Evolutionary conservation across 441 rosid genomes (phyloP), one percentile per base, ranked within the genome.

Genomic region (Manihot esculenta): DNA sequence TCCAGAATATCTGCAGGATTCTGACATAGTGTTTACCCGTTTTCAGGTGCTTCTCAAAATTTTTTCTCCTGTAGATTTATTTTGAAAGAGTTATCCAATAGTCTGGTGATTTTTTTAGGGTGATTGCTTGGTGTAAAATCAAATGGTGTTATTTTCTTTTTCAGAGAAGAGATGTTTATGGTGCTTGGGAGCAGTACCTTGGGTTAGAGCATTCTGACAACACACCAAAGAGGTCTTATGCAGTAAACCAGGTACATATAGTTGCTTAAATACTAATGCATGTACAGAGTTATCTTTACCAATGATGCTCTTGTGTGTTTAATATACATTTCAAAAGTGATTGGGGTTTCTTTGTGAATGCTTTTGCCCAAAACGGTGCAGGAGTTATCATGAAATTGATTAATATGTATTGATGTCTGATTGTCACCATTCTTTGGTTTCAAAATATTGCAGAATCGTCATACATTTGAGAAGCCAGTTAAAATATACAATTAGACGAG

Each of bases 161-260:
- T 62, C 81, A 94, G 98, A 88, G 93, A 72, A 88, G 94, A 85
- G 97, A 90, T 75, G 89, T 88, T 49, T 94, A 94, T 71, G 96
- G 99, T 55, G 93, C 94, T 30, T 93, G 94, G 94, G 97, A 91
- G 81, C 96, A 91, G 74, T 95, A 92, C 80, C 98, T 92, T 70
- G 98, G 99, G 73, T 76, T 94, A 85, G 98, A 95, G 84, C 98
- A 95, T 74, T 67, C 87, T 60, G 92, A 92, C 72, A 92, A 84
- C 80, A 76, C 86, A 64, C 97, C 99, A 18, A 92, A 91, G 85
- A 86, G 98, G 79, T 85, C 98, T 58, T 89, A 87, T 79, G 76
- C 89, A 0, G 92, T 83, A 72, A 90, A 94, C 79, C 98, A 94
- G 94, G 99, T 92, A 77, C 68, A 55, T 47, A 2, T 38, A n/a